phyloP scores from a whole-genome alignment of 345 rosid species.

The Geranium rotundifolium region DNA sequence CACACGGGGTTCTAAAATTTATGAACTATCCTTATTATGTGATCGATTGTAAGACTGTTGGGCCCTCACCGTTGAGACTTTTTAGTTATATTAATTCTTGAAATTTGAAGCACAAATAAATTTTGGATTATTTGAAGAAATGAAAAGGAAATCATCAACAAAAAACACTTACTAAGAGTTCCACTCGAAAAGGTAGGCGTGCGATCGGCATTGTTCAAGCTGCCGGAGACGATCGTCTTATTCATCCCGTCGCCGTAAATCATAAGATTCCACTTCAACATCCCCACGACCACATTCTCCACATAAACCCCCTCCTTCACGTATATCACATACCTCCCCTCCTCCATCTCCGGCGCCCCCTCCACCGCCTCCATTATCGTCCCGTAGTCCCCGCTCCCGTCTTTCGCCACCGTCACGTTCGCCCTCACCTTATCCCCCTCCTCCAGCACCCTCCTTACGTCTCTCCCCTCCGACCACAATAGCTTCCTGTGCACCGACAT shows the following conservation, averaged over 20 bases:
- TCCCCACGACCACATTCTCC: conserved; percentile 20
- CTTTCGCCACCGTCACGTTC: conserved; percentile 17
- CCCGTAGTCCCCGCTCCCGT: conserved; percentile 21
- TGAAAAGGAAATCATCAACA: no score
- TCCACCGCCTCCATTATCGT: conserved; percentile 22
- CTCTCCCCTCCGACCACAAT: conserved; percentile 7
- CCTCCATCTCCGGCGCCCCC: conserved; percentile 14
- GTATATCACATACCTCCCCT: conserved; percentile 12
- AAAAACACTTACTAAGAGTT: conserved; percentile 23
- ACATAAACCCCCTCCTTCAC: conserved; percentile 26
- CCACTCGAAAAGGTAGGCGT: conserved; percentile 18
- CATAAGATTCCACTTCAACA: conserved; percentile 24
- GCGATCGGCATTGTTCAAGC: conserved; percentile 18
- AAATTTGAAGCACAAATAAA: no score
- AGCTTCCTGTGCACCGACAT: conserved; percentile 9
- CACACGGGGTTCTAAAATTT: no score
- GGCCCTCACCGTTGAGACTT: no score
- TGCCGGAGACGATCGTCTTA: conserved; percentile 23
- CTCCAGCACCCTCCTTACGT: conserved; percentile 4
- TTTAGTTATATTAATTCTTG: no score
- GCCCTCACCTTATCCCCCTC: conserved; percentile 10
- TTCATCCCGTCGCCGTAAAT: conserved; percentile 35
- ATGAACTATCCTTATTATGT: no score
- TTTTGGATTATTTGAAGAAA: no score
- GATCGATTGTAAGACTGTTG: no score